phyloP scores from a whole-genome alignment of 495 filamentous ascomycete species.

The Xylaria curta region DNA sequence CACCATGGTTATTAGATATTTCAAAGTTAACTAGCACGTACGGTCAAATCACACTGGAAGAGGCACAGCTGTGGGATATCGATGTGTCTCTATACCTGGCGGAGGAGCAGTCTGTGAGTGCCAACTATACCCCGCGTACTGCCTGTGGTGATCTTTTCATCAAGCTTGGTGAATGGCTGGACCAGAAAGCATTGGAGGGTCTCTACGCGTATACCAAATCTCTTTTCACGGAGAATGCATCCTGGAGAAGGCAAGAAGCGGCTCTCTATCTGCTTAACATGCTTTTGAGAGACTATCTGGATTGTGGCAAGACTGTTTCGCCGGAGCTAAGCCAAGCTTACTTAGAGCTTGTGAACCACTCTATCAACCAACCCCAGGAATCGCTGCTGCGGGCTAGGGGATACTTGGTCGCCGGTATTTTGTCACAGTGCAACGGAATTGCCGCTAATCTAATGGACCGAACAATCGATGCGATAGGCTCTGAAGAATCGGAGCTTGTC shows the following conservation, averaged over 20 bases:
- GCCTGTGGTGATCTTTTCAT: constrained; percentile 89
- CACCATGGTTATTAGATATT: constrained; percentile 80
- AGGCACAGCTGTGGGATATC: constrained; percentile 94
- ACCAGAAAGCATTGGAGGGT: constrained; percentile 70
- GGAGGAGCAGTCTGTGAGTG: constrained; percentile 93
- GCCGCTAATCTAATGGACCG: constrained; percentile 67
- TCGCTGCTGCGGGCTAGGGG: constrained; percentile 81
- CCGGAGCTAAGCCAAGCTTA: constrained; percentile 72
- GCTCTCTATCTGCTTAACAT: constrained; percentile 82
- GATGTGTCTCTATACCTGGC: constrained; percentile 94
- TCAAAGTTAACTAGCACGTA: constrained; percentile 83
- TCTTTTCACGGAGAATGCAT: constrained; percentile 63
- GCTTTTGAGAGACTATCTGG: constrained; percentile 79
- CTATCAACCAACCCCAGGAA: constrained; percentile 67
- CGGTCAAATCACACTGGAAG: constrained; percentile 90
- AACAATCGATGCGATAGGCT: constrained; percentile 74
- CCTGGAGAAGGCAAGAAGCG: constrained; percentile 76
- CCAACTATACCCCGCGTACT: constrained; percentile 92
- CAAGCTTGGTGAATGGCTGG: constrained; percentile 92
- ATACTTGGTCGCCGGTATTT: constrained; percentile 78
- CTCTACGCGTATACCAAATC: constrained; percentile 74
- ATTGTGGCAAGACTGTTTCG: constrained; percentile 70
- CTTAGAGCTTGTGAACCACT: constrained; percentile 77
- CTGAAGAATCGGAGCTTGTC: constrained; percentile 82
- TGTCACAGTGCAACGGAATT: constrained; percentile 64